Evolutionary conservation across 2,329 filamentous ascomycete species (phyloP).

Genomic region (Trichoderma sp.): DNA sequence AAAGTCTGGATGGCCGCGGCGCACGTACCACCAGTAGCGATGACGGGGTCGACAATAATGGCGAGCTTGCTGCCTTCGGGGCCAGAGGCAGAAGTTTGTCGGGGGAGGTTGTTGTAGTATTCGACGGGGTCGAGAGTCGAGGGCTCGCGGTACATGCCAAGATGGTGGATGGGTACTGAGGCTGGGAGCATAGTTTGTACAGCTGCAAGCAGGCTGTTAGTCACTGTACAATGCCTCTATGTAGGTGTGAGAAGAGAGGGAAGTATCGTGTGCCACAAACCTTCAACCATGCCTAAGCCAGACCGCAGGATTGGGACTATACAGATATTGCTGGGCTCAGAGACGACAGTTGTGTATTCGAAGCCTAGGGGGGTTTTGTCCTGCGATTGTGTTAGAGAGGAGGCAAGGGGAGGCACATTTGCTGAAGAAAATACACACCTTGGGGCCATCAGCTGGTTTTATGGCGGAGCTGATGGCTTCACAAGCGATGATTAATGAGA

Average conservation of each 20-base stretch:
- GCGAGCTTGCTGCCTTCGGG: slow-evolving; percentile 55
- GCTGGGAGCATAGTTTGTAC: slow-evolving; percentile 78
- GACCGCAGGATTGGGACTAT: slow-evolving; percentile 92
- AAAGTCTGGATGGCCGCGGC: slow-evolving; percentile 87
- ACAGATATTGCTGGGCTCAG: slow-evolving; percentile 66
- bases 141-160: slow-evolving; percentile 91
- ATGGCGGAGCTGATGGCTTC: slow-evolving; percentile 73
- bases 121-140: slow-evolving; percentile 85
- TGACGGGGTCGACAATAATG: slow-evolving; percentile 86
- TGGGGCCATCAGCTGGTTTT: slow-evolving; percentile 55
- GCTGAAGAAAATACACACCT: slow-evolving; percentile 45
- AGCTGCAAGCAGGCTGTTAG: slow-evolving; percentile 46
- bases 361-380: slow-evolving; percentile 77
- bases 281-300: slow-evolving; percentile 87
- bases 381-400: slow-evolving; percentile 41
- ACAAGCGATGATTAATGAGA: slow-evolving; percentile 75
- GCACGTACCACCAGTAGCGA: slow-evolving; percentile 89
- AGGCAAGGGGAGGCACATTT: not conserved
- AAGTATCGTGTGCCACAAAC: slow-evolving; percentile 39
- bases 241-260: not conserved
- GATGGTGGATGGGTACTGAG: slow-evolving; percentile 83
- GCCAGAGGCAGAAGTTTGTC: slow-evolving; percentile 52
- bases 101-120: slow-evolving; percentile 96
- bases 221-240: not conserved
- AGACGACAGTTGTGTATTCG: slow-evolving; percentile 64